Evolutionary conservation across 176 grass and related monocot species (phyloP).

Genomic region (Puccinellia tenuiflora): DNA sequence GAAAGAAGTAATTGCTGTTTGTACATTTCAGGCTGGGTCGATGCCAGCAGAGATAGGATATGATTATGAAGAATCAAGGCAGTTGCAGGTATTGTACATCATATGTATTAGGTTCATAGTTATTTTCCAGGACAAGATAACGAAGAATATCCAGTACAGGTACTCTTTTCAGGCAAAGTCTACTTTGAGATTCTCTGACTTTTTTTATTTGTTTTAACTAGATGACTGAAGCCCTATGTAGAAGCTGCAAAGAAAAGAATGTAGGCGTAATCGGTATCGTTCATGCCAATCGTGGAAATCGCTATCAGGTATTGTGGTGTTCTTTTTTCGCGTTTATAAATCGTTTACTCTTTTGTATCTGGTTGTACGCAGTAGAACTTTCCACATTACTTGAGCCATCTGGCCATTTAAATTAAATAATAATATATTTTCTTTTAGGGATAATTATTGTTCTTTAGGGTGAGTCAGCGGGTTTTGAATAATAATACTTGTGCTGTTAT

Average conservation of each 20-base stretch:
- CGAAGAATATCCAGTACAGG: conserved; percentile 4
- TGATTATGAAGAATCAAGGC: conserved; percentile 72
- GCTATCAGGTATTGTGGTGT: conserved; percentile 65
- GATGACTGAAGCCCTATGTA: conserved; percentile 80
- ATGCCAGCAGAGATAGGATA: conserved; percentile 63
- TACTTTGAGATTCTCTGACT: conserved; percentile 4
- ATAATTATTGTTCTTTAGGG: neutral
- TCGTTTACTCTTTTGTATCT: neutral
- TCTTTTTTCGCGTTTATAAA: neutral
- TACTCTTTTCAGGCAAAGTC: neutral
- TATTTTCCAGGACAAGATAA: neutral
- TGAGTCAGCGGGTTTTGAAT: neutral
- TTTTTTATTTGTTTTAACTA: conserved; percentile 35
- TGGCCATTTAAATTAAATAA: neutral
- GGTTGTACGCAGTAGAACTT: neutral
- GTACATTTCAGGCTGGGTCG: conserved; percentile 64
- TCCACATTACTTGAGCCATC: neutral
- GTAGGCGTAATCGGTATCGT: conserved; percentile 72
- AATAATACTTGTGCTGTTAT: neutral
- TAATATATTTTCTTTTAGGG: neutral
- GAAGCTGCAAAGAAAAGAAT: conserved; percentile 67
- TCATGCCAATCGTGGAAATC: conserved; percentile 65
- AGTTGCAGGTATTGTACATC: conserved; percentile 56
- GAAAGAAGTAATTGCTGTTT: neutral
- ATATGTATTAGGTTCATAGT: conserved; percentile 10